Percentiles rank a stretch among this genome's conserved stretches.
These are phyloP conservation scores for Simmondsia chinensis DNA, from an alignment of 148 eudicot genomes.

Conservation along the genomic window DNA sequence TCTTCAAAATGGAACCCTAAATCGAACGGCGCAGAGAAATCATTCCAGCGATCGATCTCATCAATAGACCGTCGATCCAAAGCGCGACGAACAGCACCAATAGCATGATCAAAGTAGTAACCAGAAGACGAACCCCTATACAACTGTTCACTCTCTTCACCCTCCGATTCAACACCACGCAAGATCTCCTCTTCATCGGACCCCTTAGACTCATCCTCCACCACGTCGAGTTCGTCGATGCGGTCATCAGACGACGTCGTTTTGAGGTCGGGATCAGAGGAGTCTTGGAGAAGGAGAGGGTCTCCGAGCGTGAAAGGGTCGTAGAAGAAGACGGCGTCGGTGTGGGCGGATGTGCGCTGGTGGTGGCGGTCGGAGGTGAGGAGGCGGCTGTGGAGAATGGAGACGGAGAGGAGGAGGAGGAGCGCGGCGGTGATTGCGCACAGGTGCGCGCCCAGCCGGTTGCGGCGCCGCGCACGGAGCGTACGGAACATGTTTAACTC, in stretches of 20 bases:
- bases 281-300: slow-evolving; percentile 26
- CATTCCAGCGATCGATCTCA: slow-evolving; percentile 56
- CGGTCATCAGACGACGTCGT: slow-evolving; percentile 27
- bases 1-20: slow-evolving; percentile 12
- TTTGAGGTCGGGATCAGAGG: slow-evolving; percentile 18
- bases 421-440: slow-evolving; percentile 36
- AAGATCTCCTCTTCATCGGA: slow-evolving; percentile 22
- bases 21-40: slow-evolving; percentile 27
- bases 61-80: slow-evolving; percentile 46
- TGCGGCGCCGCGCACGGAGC: slow-evolving; percentile 55
- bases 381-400: slow-evolving; percentile 57
- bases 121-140: slow-evolving; percentile 20
- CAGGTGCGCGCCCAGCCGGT: slow-evolving; percentile 31
- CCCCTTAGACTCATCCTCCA: slow-evolving; percentile 8
- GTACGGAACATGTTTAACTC: slow-evolving; percentile 27
- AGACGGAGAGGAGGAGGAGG: slow-evolving; percentile 54
- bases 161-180: slow-evolving; percentile 21
- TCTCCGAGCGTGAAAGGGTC: no score
- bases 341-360: slow-evolving; percentile 8
- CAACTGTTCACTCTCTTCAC: slow-evolving; percentile 15
- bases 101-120: slow-evolving; percentile 49
- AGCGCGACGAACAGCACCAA: slow-evolving; percentile 41
- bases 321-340: slow-evolving; percentile 11
- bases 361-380: slow-evolving; percentile 17
- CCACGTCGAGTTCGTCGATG: slow-evolving; percentile 45